Percentiles rank a stretch among this genome's conserved stretches.
Conservation (phyloP, 495 filamentous ascomycete genomes). For the Wilcoxina mikolae region DNA sequence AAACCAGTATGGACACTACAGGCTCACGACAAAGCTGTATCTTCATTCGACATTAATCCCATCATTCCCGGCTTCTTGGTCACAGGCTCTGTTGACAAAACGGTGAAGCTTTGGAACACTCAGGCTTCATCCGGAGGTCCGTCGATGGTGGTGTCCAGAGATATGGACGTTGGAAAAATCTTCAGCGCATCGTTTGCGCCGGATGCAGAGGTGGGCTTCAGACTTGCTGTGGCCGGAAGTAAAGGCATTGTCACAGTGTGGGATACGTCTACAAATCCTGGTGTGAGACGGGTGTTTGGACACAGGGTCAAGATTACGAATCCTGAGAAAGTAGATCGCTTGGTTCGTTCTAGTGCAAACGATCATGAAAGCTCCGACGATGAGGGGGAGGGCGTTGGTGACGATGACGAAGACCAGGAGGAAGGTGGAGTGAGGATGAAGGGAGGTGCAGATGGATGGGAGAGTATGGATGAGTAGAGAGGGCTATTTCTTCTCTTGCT, state of each 20-base stretch:
- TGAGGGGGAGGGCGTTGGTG: background rate
- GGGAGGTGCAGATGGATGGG: conserved; percentile 6
- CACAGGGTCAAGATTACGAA: conserved; percentile 45
- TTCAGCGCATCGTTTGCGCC: conserved; percentile 84
- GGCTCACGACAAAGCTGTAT: conserved; percentile 86
- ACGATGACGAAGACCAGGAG: background rate
- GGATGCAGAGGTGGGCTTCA: conserved; percentile 75
- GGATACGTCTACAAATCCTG: conserved; percentile 89
- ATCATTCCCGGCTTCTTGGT: conserved; percentile 81
- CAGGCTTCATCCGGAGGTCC: conserved; percentile 46
- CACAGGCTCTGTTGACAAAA: conserved; percentile 82
- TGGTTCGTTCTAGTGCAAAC: background rate
- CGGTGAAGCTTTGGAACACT: conserved; percentile 94
- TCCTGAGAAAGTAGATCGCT: background rate
- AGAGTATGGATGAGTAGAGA: background rate
- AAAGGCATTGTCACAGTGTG: conserved; percentile 88
- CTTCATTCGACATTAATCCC: conserved; percentile 84
- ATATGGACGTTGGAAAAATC: conserved; percentile 85
- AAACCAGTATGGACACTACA: conserved; percentile 89
- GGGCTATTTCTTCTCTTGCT: background rate
- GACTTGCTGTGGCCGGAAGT: conserved; percentile 84
- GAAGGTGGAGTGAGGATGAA: background rate
- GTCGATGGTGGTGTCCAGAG: conserved; percentile 76
- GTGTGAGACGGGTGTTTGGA: conserved; percentile 77
- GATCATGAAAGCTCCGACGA: background rate